Evolutionary conservation across 495 filamentous ascomycete species (phyloP).

Genomic region (Talaromyces proteolyticus): DNA sequence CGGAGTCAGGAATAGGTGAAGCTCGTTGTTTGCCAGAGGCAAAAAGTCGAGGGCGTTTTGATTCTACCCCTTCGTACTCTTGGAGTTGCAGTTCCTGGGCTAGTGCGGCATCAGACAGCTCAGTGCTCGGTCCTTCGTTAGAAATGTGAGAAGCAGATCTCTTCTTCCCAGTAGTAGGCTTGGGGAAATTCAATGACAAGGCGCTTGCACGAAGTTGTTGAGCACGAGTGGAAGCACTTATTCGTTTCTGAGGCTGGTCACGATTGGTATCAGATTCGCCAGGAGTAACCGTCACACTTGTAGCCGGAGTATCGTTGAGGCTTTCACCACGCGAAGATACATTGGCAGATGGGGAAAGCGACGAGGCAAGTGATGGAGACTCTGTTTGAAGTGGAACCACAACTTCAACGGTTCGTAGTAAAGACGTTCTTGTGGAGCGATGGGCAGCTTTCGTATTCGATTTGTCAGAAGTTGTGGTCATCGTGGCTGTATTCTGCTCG

Average conservation of each 20-base stretch:
- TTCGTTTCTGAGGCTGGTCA: conserved; percentile 15
- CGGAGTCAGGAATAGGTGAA: conserved; percentile 5
- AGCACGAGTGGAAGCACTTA: conserved; percentile 35
- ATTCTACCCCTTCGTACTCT: conserved; percentile 42
- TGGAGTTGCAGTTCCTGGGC: conserved; percentile 56
- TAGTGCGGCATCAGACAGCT: conserved; percentile 45
- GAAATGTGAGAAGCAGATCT: conserved; percentile 16
- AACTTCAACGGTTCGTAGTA: no score
- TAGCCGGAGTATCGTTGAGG: conserved; percentile 70
- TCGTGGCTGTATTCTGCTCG: not conserved
- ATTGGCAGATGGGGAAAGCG: not conserved
- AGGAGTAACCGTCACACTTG: conserved; percentile 62
- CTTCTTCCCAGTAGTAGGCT: conserved; percentile 23
- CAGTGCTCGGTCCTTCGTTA: conserved; percentile 28
- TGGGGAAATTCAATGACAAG: conserved; percentile 21
- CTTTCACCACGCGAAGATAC: conserved; percentile 34
- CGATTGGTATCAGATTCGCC: conserved; percentile 26
- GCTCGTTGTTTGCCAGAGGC: not conserved
- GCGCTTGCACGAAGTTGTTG: conserved; percentile 33
- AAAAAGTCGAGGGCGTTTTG: conserved; percentile 21
- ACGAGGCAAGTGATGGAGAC: not conserved
- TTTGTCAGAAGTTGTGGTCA: not conserved
- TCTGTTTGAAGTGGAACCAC: not conserved
- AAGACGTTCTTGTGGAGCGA: conserved; percentile 4
- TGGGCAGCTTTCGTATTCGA: not conserved